These are phyloP conservation scores for Dissophora ornata DNA, from an alignment of 192 early-diverging fungal genomes.

Conservation along the genomic window DNA sequence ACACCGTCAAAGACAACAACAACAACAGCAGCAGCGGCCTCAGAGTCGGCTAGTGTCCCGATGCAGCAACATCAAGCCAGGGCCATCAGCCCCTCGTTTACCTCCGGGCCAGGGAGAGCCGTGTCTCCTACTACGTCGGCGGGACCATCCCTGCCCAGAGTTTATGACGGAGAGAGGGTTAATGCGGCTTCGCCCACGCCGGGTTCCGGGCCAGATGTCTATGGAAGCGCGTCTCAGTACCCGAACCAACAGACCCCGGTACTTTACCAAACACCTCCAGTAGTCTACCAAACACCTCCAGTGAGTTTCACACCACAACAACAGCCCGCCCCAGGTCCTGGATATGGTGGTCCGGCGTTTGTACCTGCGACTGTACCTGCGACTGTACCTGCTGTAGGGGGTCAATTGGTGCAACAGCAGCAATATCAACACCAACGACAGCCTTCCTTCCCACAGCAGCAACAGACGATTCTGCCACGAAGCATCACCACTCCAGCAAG, in stretches of 20 bases:
- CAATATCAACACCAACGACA: slow-evolving; percentile 16
- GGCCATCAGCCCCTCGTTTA: neutral
- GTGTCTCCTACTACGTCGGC: neutral
- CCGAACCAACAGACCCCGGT: slow-evolving; percentile 15
- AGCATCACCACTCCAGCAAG: slow-evolving; percentile 15
- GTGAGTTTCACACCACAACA: neutral
- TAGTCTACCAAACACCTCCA: slow-evolving; percentile 3
- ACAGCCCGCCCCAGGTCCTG: neutral
- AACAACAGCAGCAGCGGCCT: neutral
- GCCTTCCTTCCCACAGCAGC: slow-evolving; percentile 7
- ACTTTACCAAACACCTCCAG: slow-evolving; percentile 5
- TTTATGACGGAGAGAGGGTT: neutral
- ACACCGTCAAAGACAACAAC: neutral
- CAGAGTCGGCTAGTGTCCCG: neutral
- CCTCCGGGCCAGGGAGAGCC: neutral
- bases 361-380: neutral
- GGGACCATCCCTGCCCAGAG: neutral
- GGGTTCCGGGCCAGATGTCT: neutral
- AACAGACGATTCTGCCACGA: neutral
- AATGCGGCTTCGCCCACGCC: neutral
- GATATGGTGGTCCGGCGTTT: neutral
- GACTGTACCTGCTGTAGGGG: neutral
- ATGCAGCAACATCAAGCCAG: slow-evolving; percentile 3
- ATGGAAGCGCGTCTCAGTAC: neutral
- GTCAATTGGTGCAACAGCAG: slow-evolving; percentile 1